Percentiles rank a stretch among this genome's conserved stretches.
phyloP scores from a whole-genome alignment of 345 rosid species.

The Conringia planisiliqua region DNA sequence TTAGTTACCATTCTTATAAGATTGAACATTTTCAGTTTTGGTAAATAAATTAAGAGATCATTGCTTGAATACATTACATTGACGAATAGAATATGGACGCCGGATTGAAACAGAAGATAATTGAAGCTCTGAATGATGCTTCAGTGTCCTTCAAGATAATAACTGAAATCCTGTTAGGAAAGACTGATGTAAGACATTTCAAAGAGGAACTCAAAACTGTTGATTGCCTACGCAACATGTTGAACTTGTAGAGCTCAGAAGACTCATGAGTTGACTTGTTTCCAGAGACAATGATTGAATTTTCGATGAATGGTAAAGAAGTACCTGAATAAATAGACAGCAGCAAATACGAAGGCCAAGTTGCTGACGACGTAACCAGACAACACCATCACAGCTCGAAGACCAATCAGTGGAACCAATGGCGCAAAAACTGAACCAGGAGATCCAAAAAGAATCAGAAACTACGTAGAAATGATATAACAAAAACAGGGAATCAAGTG shows the following conservation, averaged over 20 bases:
- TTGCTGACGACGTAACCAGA: constrained; percentile 71
- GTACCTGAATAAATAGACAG: constrained; percentile 53
- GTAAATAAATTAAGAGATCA: neutral
- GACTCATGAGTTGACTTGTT: neutral
- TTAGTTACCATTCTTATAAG: neutral
- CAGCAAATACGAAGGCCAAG: constrained; percentile 57
- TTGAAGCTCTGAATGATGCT: constrained; percentile 63
- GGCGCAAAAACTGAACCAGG: constrained; percentile 65
- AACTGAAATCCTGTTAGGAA: constrained; percentile 65
- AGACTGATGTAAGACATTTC: constrained; percentile 25
- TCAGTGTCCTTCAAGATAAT: constrained; percentile 63
- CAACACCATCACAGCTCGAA: constrained; percentile 73
- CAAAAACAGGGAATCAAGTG: neutral
- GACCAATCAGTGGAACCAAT: constrained; percentile 61
- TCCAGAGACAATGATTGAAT: neutral
- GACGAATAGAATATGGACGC: constrained; percentile 87
- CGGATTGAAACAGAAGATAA: constrained; percentile 85
- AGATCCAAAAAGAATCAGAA: neutral
- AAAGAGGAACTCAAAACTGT: neutral
- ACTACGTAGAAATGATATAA: neutral
- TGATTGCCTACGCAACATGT: neutral
- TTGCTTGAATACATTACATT: constrained; percentile 45
- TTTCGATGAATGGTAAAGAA: neutral
- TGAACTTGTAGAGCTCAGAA: neutral
- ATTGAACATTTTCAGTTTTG: neutral